A percentile compares a stretch with the other conserved stretches of the same genome.
These are phyloP conservation scores for Mucor piriformis DNA, from an alignment of 371 early-diverging fungal species.

Conservation along the genomic window DNA sequence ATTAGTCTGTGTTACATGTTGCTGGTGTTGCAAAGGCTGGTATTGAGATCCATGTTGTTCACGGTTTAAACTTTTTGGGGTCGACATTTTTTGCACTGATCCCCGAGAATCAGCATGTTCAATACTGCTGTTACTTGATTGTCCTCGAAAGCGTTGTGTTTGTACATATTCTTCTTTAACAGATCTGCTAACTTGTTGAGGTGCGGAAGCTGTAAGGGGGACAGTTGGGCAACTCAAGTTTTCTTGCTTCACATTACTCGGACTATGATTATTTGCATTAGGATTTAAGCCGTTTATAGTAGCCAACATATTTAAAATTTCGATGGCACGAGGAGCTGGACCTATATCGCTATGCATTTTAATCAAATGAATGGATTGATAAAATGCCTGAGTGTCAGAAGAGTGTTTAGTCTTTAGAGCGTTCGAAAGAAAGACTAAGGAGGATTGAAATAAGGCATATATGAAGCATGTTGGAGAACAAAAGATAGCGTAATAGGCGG, in stretches of 20 bases:
- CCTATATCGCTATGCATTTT: constrained; percentile 22
- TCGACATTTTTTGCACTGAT: too few relatives aligned
- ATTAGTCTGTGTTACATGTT: neutral
- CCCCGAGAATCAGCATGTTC: too few relatives aligned
- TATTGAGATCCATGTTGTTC: neutral
- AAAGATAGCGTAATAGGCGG: constrained; percentile 29
- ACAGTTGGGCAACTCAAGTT: too few relatives aligned
- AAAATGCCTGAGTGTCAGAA: constrained; percentile 11
- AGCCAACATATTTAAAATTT: constrained; percentile 38
- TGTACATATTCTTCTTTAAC: too few relatives aligned
- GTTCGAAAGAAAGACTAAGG: constrained; percentile 38
- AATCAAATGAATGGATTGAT: constrained; percentile 25
- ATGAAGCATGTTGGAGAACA: constrained; percentile 48
- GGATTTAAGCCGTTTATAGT: constrained; percentile 29
- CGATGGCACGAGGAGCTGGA: constrained; percentile 38
- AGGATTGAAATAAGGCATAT: constrained; percentile 52
- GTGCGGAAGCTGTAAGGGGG: too few relatives aligned
- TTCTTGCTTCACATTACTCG: too few relatives aligned
- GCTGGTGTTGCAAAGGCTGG: neutral
- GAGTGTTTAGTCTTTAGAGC: constrained; percentile 25
- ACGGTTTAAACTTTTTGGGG: too few relatives aligned
- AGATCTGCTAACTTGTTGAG: too few relatives aligned
- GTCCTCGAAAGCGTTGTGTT: too few relatives aligned
- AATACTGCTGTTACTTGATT: too few relatives aligned
- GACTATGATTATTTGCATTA: neutral